Evolutionary conservation across 495 filamentous ascomycete genomes (phyloP).

Genomic region (Hypoxylon fuscum): DNA sequence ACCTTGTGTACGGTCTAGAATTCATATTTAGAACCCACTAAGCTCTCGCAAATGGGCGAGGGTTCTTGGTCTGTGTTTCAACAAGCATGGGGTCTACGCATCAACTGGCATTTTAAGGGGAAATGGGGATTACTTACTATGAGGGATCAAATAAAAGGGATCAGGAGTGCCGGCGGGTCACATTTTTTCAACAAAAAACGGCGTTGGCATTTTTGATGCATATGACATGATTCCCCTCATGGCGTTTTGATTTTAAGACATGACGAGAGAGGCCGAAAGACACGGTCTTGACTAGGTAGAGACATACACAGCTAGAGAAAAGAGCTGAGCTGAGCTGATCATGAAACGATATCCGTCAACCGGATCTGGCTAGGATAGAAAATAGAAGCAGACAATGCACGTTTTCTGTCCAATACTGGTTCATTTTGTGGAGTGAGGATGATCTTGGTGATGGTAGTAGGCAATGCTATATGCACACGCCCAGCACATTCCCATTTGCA

Average conservation of each 20-base stretch:
- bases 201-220: constrained; percentile 59
- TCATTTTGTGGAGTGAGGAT: background rate
- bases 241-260: constrained; percentile 44
- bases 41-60: constrained; percentile 14
- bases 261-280: constrained; percentile 7
- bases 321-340: constrained; percentile 24
- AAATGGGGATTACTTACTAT: constrained; percentile 47
- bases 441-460: background rate
- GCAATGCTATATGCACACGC: too few relatives aligned
- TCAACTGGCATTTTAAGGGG: constrained; percentile 50
- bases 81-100: constrained; percentile 58
- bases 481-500: too few relatives aligned
- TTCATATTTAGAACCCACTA: constrained; percentile 16
- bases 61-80: constrained; percentile 50
- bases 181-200: constrained; percentile 65
- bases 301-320: constrained; percentile 42
- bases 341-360: constrained; percentile 41
- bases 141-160: constrained; percentile 52
- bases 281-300: constrained; percentile 27
- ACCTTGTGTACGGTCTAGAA: constrained; percentile 8
- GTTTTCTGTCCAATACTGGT: constrained; percentile 26
- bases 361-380: constrained; percentile 47
- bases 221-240: constrained; percentile 57
- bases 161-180: constrained; percentile 54
- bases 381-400: constrained; percentile 26